Evolutionary conservation across 257 asterid genomes (phyloP).

Genomic region (Lantana camara): DNA sequence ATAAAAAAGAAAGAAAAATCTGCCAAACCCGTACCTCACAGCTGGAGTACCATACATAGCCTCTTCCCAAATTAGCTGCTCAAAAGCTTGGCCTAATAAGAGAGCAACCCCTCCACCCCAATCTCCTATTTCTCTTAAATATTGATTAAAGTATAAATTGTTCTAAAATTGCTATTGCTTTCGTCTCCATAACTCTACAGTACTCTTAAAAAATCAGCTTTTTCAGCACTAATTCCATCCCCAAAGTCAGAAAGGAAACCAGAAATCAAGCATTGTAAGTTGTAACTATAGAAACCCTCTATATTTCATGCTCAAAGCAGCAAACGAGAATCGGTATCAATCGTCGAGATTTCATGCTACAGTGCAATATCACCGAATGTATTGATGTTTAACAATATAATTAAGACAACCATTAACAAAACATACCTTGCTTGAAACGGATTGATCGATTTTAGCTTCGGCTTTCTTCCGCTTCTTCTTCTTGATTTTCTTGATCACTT

Average conservation of each 20-base stretch:
- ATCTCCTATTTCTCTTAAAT: constrained; percentile 16
- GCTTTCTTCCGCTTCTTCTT: constrained; percentile 27
- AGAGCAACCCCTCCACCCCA: no score
- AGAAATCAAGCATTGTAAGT: constrained; percentile 4
- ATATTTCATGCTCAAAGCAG: constrained; percentile 51
- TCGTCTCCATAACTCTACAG: constrained; percentile 29
- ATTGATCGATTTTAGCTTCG: no score
- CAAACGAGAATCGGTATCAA: constrained; percentile 13
- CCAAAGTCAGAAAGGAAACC: constrained; percentile 8
- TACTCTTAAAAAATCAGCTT: constrained; percentile 21
- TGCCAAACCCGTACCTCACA: constrained; percentile 38
- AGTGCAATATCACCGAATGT: neutral
- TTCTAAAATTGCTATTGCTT: constrained; percentile 14
- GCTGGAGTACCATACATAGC: constrained; percentile 43
- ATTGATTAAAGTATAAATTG: constrained; percentile 7
- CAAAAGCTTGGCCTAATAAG: constrained; percentile 23
- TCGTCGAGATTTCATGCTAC: constrained; percentile 22
- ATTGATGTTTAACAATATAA: neutral
- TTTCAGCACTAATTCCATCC: constrained; percentile 28
- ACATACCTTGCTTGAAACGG: constrained; percentile 21
- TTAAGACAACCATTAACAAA: constrained; percentile 3
- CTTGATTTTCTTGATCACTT: constrained; percentile 32
- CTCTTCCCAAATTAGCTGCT: constrained; percentile 29
- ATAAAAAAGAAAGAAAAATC: neutral
- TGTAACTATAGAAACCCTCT: constrained; percentile 15